Evolutionary conservation across 352 stramenopile species (phyloP), one percentile per base, ranked within the genome.

Genomic region (Pythium periplocum): DNA sequence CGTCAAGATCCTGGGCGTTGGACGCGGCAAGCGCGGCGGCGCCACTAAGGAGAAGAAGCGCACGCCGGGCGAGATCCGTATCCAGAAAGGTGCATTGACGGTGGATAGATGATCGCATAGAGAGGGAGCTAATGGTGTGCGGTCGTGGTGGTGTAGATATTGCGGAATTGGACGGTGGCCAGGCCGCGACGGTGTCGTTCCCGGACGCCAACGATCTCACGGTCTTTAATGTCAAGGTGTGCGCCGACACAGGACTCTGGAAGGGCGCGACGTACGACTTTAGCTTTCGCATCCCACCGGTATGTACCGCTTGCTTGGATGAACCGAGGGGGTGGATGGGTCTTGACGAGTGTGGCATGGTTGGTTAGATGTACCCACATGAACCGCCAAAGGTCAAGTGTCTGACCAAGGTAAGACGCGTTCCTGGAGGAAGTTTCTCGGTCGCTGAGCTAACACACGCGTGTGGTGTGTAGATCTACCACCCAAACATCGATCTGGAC

Each of bases 401-500:
- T 62, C 73, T 96, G 37, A 98, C 92, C 36, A 98, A 98, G 57
- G 79, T 90, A 66, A 2, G 69, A 48, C 34, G 17, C 17, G 17
- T 26, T 0, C 17, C 0, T 26, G 17, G 17, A 26, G 0, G 17
- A 0, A 26, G 17, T 26, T 26, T 26, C 17, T 0, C 17, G 17
- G 17, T 26, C 17, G 17, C 17, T 26, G 17, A 26, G 17, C 17
- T 26, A 26, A 26, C 0, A 0, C 0, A 26, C 17, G 17, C 17
- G 17, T 26, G 17, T 26, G 17, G 0, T 26, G 17, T 64, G 17
- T 45, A 93, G 85, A 98, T 99, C 65, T 99, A 98, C 68, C 96
- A 99, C 72, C 96, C 96, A 12, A 99, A 99, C 73, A 98, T 99
- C 68, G 97, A 99, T 71, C 74, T 98, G 34, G 88, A 99, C 60